Evolutionary conservation across 148 eudicot genomes (phyloP).

Genomic region (Chenopodium berlandieri): DNA sequence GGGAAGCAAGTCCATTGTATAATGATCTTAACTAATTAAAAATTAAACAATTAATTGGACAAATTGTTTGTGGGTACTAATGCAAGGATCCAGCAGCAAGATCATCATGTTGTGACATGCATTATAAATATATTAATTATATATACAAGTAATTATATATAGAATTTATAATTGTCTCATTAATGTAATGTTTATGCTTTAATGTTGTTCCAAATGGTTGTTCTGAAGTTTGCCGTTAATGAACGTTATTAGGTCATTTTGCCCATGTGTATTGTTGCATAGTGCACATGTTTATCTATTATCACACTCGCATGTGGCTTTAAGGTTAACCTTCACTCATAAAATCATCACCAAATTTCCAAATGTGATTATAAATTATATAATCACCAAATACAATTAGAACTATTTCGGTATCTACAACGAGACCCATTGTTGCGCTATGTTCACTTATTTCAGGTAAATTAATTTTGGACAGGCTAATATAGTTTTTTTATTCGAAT

Average conservation of each 20-base stretch:
- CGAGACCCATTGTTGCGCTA: too few relatives aligned
- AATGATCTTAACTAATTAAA: not conserved
- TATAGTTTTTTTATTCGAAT: too few relatives aligned
- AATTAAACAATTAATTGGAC: not conserved
- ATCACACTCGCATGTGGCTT: conserved; percentile 1
- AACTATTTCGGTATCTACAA: not conserved
- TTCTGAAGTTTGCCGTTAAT: conserved; percentile 8
- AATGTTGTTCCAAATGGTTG: conserved; percentile 7
- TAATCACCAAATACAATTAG: too few relatives aligned
- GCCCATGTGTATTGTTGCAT: conserved; percentile 17
- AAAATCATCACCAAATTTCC: not conserved
- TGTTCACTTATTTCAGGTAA: too few relatives aligned
- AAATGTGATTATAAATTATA: too few relatives aligned
- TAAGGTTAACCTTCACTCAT: not conserved
- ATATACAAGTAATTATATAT: too few relatives aligned
- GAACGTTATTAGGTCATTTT: not conserved
- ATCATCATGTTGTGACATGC: conserved; percentile 10
- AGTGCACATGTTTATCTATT: conserved; percentile 12
- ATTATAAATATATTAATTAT: not conserved
- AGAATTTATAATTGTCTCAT: not conserved
- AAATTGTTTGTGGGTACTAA: conserved; percentile 11
- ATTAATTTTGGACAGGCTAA: too few relatives aligned
- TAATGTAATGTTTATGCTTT: not conserved
- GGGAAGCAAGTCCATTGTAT: not conserved
- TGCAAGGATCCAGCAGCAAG: conserved; percentile 2